Conservation (phyloP, 768 basidiomycete species). For the Leucocoprinus birnbaumii region DNA sequence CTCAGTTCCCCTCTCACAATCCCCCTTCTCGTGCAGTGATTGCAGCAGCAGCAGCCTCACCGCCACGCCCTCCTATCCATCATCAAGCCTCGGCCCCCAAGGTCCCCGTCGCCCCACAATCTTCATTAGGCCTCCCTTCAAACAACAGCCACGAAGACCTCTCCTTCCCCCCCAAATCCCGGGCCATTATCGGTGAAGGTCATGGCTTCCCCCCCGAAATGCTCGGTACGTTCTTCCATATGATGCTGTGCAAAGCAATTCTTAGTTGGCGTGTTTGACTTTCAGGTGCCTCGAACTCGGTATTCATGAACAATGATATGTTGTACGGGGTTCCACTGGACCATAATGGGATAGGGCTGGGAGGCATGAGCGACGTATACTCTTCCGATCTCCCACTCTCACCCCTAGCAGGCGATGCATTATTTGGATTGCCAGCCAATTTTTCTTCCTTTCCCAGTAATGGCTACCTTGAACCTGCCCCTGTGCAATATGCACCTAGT, state of each 20-base stretch:
- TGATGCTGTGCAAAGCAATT: not conserved
- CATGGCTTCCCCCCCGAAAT: constrained; percentile 36
- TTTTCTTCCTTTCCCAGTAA: constrained; percentile 7
- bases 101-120: constrained; percentile 17
- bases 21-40: constrained; percentile 28
- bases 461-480: not conserved
- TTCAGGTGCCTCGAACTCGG: constrained; percentile 35
- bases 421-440: constrained; percentile 4
- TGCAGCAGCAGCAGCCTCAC: constrained; percentile 21
- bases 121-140: constrained; percentile 11
- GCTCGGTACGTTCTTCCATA: constrained; percentile 35
- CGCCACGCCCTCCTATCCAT: constrained; percentile 19
- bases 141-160: constrained; percentile 19
- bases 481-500: constrained; percentile 6
- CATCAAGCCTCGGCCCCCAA: constrained; percentile 21
- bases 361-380: constrained; percentile 1
- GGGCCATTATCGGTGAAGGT: constrained; percentile 24
- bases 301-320: constrained; percentile 28
- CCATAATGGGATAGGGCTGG: constrained; percentile 1
- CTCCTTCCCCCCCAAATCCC: constrained; percentile 21
- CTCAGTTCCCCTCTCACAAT: constrained; percentile 35
- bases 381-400: not conserved
- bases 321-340: constrained; percentile 2
- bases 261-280: constrained; percentile 17
- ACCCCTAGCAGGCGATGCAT: not conserved